Evolutionary conservation across 805 yeast genomes (phyloP), one percentile per base, ranked within the genome.

Genomic region (Brettanomyces sp.): DNA sequence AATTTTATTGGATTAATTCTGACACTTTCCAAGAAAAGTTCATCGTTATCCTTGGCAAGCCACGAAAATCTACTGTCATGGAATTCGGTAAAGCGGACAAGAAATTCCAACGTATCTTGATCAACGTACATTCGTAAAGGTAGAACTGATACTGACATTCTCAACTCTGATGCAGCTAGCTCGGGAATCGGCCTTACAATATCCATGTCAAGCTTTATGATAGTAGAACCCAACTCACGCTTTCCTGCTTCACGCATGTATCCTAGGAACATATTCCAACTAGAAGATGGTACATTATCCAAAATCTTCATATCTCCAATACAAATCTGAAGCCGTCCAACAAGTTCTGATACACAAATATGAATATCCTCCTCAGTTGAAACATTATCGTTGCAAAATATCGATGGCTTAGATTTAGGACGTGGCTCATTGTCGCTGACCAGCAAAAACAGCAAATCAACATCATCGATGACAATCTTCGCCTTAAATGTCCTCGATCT

Each of bases 81-180:
- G 59, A 93, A 93, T 49, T 81, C 89, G 33, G 84, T 78, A 64
- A 88, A 93, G 35, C 96, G 68, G 0, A 79, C 76, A 32, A 89
- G 54, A 52, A 91, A 90, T 46, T 89, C 96, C 18, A 89, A 68
- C 0, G 97, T 86, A 56, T 91, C 98, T 60, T 93, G 99, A 62
- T 93, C 98, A 39, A 93, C 79, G 59, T 87, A 88, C 13, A 93
- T 62, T 44, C 96, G 69, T 39, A 93, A 57, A 0, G 99, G 99
- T 18, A 85, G 66, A 0, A 87, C 64, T 4, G 70, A 58, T 1
- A 80, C 67, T 25, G 70, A 65, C 41, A 87, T 49, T 2, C 76
- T 65, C 21, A 81, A 58, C 56, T 90, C 98, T 1, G 85, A 70
- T 1, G 86, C 82, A n/a, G 81, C 80, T 33, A 88, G 56, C 8